phyloP scores from a whole-genome alignment of 805 yeast genomes.

The Barnettozyma populi region DNA sequence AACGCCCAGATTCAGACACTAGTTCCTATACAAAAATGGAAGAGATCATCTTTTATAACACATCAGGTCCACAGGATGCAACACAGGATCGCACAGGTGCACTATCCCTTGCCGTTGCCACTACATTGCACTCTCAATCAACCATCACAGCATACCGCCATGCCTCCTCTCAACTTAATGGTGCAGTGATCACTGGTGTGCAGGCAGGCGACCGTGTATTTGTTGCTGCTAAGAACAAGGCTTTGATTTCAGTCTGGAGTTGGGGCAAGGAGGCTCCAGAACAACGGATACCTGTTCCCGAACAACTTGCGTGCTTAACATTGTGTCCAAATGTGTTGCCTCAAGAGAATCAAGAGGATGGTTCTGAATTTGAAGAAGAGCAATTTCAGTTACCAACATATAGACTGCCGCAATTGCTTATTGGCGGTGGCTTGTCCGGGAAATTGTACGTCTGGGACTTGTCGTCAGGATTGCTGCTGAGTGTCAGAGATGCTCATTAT shows the following conservation, averaged over 20 bases:
- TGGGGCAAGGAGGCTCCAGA: slow-evolving; percentile 68
- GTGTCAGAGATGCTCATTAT: slow-evolving; percentile 78
- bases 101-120: slow-evolving; percentile 35
- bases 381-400: slow-evolving; percentile 32
- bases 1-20: not conserved
- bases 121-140: slow-evolving; percentile 38
- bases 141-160: slow-evolving; percentile 40
- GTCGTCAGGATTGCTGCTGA: slow-evolving; percentile 64
- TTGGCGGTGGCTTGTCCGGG: slow-evolving; percentile 74
- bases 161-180: slow-evolving; percentile 42
- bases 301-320: slow-evolving; percentile 55
- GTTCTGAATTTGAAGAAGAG: slow-evolving; percentile 15
- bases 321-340: slow-evolving; percentile 30
- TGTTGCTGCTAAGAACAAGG: slow-evolving; percentile 64
- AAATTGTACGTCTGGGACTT: slow-evolving; percentile 82
- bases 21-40: slow-evolving; percentile 33
- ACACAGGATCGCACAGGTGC: slow-evolving; percentile 40
- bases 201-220: slow-evolving; percentile 34
- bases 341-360: slow-evolving; percentile 14
- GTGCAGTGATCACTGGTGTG: slow-evolving; percentile 46
- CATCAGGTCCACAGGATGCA: slow-evolving; percentile 30
- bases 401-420: slow-evolving; percentile 58
- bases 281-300: slow-evolving; percentile 82
- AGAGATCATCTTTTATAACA: slow-evolving; percentile 43
- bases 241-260: slow-evolving; percentile 67